Evolutionary conservation across 371 early-diverging fungal species (phyloP), one percentile per base, ranked within the genome.

Genomic region (Amoeboaphelidium protococcarum): DNA sequence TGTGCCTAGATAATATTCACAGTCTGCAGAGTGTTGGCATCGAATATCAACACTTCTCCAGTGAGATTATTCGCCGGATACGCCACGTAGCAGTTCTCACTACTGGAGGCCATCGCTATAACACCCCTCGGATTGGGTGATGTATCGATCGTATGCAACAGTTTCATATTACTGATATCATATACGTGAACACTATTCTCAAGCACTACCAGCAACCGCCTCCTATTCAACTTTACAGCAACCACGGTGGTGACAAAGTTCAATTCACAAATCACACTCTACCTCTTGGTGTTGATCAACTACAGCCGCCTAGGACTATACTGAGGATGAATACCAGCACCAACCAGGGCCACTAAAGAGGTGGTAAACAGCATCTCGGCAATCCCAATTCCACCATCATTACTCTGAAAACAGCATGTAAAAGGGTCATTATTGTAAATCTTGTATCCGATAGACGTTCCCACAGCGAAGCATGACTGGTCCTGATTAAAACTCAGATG

Each of bases 351-450:
- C 0, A 94, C 86, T n/a, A 94, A 69, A 3, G 80, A 79, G 0
- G 95, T 90, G 51, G 78, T 81, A 54, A 90, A 94, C 27, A 94
- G 66, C 90, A 94, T 91, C 61, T 89, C 91, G 3, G 84, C 85
- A 44, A 88, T 79, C 22, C 86, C 84, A 19, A 84, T 80, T 4
- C 86, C 87, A n/a, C n/a, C n/a, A n/a, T n/a, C n/a, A n/a, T n/a
- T n/a, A n/a, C n/a, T n/a, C n/a, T n/a, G n/a, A n/a, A n/a, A n/a
- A n/a, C n/a, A n/a, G n/a, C n/a, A n/a, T n/a, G n/a, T n/a, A n/a
- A n/a, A n/a, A n/a, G n/a, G n/a, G n/a, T n/a, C n/a, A n/a, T n/a
- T n/a, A n/a, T n/a, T n/a, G n/a, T n/a, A n/a, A n/a, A n/a, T n/a
- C n/a, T n/a, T n/a, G n/a, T n/a, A n/a, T n/a, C n/a, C n/a, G n/a